A percentile compares a stretch with the other conserved stretches of the same genome.
phyloP scores from a whole-genome alignment of 768 basidiomycete species.

The Pleurotus ostreatus region DNA sequence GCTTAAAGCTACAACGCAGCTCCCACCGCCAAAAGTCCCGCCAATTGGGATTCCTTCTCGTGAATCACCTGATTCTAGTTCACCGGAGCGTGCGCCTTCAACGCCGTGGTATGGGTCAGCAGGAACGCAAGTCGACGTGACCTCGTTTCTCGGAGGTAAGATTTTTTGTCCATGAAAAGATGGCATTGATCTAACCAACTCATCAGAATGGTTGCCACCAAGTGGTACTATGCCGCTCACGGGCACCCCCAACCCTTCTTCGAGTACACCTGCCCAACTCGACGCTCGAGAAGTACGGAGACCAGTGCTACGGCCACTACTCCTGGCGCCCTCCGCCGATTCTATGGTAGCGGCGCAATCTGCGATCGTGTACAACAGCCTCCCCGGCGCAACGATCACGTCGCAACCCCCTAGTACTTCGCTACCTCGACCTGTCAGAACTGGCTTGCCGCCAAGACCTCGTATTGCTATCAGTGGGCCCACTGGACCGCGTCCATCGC shows the following conservation, averaged over 20 bases:
- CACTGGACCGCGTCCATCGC: slow-evolving; percentile 21
- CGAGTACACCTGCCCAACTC: background rate
- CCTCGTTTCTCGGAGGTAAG: slow-evolving; percentile 64
- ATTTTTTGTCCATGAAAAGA: background rate
- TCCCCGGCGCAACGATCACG: background rate
- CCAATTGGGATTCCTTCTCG: background rate
- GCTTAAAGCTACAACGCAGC: background rate
- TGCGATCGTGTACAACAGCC: background rate
- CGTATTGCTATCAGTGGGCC: slow-evolving; percentile 27
- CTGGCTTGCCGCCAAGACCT: slow-evolving; percentile 6
- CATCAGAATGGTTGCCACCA: background rate
- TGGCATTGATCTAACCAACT: too few species aligned
- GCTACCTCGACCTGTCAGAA: background rate
- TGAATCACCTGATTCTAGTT: background rate
- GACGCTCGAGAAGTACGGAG: background rate
- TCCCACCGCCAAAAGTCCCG: background rate
- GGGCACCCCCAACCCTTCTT: background rate
- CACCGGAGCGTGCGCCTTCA: background rate
- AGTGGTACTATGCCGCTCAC: background rate
- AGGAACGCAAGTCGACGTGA: slow-evolving; percentile 64
- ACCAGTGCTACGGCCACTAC: background rate
- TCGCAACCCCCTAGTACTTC: background rate
- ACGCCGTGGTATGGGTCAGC: slow-evolving; percentile 31
- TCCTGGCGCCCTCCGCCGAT: background rate
- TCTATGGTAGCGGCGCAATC: background rate